These are phyloP conservation scores for Dactylellina haptotyla DNA, from an alignment of 2,329 filamentous ascomycete genomes.

Conservation along the genomic window DNA sequence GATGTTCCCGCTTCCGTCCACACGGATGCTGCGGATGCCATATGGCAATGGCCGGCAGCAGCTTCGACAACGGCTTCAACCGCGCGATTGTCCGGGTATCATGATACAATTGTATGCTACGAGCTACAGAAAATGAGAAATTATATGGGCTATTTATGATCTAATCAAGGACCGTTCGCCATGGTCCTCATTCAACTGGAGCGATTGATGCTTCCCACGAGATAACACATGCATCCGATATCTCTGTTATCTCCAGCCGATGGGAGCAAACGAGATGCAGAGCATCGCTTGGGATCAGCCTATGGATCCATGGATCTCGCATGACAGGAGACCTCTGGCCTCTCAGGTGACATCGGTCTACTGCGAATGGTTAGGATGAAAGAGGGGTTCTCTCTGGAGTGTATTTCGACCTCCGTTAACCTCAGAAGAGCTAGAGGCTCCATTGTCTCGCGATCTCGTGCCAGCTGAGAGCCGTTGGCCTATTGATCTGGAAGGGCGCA, in stretches of 20 bases:
- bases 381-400: neutral
- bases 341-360: slow-evolving; percentile 12
- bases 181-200: too few relatives aligned
- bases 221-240: neutral
- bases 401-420: neutral
- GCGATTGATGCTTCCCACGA: too few relatives aligned
- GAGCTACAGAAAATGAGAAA: too few relatives aligned
- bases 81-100: too few relatives aligned
- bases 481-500: neutral
- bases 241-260: neutral
- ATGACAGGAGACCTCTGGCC: neutral
- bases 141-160: too few relatives aligned
- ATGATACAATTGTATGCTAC: too few relatives aligned
- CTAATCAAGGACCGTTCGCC: too few relatives aligned
- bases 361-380: neutral
- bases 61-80: too few relatives aligned
- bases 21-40: slow-evolving; percentile 15
- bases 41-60: neutral
- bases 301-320: slow-evolving; percentile 3
- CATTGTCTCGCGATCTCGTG: neutral
- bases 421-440: neutral
- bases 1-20: slow-evolving; percentile 6
- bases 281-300: slow-evolving; percentile 15
- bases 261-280: neutral
- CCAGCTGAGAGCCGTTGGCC: neutral